Evolutionary conservation across 2,329 filamentous ascomycete genomes (phyloP).

Genomic region (Hysterium pulicare): DNA sequence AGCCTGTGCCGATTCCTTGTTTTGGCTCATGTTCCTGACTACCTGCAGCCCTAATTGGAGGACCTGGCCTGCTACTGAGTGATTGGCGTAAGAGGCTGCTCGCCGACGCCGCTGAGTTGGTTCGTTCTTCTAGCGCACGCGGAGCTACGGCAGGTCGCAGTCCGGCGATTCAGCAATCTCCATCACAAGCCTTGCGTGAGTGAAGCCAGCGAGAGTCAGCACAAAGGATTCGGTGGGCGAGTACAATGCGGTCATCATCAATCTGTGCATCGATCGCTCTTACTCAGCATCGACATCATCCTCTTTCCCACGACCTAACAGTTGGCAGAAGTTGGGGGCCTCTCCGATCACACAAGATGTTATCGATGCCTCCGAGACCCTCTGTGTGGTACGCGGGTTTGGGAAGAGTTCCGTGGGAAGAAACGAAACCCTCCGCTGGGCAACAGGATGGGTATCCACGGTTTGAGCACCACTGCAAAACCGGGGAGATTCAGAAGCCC

Average conservation of each 20-base stretch:
- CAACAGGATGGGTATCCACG: neutral
- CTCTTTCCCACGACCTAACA: neutral
- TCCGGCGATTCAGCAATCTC: neutral
- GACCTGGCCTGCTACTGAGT: neutral
- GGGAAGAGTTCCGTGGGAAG: neutral
- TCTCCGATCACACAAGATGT: neutral
- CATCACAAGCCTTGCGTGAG: neutral
- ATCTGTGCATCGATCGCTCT: too few species aligned
- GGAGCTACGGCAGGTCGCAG: neutral
- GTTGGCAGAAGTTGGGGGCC: neutral
- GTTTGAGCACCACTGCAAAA: neutral
- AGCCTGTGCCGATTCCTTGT: conserved; percentile 1
- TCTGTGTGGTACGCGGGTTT: neutral
- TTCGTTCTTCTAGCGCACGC: conserved; percentile 2
- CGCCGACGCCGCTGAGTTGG: conserved; percentile 1
- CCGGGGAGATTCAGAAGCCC: neutral
- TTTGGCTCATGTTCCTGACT: conserved; percentile 5
- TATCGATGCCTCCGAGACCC: neutral
- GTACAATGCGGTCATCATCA: neutral
- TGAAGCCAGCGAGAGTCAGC: neutral
- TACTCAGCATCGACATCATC: neutral
- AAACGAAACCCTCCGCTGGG: neutral
- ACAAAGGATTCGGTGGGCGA: neutral
- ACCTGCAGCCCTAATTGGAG: conserved; percentile 4
- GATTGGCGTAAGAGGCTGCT: neutral